phyloP scores from a whole-genome alignment of 768 basidiomycete genomes.

The Astraeus odoratus region DNA sequence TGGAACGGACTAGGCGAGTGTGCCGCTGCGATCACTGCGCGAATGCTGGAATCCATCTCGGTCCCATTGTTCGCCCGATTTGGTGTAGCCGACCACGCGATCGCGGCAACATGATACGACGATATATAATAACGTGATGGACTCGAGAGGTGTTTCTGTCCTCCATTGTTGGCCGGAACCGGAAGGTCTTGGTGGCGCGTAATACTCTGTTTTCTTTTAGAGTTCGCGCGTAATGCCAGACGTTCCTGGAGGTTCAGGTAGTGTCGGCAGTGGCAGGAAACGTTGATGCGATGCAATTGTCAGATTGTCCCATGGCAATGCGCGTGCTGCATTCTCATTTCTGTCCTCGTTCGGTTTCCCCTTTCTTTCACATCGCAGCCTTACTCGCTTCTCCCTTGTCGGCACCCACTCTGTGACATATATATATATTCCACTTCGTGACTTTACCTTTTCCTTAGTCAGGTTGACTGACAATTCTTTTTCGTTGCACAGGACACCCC shows the following conservation, averaged over 20 bases:
- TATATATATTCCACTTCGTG: too few species aligned
- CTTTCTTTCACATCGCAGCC: neutral
- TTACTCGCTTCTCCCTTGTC: too few species aligned
- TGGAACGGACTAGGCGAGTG: too few species aligned
- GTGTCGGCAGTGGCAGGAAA: neutral
- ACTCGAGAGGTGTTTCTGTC: neutral
- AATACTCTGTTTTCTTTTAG: neutral
- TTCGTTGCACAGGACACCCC: constrained; percentile 30
- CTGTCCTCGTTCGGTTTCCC: neutral
- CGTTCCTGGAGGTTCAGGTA: neutral
- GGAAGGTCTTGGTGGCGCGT: neutral
- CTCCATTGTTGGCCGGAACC: constrained; percentile 13
- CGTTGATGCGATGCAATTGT: neutral
- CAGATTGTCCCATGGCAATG: too few species aligned
- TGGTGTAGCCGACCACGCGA: constrained; percentile 2
- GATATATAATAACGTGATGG: constrained; percentile 5
- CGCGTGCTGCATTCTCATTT: neutral
- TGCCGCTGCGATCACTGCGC: constrained; percentile 2
- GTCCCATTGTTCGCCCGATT: constrained; percentile 18
- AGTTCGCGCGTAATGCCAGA: neutral
- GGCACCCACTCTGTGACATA: too few species aligned
- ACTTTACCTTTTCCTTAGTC: too few species aligned
- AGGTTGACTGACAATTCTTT: constrained; percentile 2
- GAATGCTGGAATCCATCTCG: constrained; percentile 10
- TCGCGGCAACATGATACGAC: constrained; percentile 1